Percentiles rank a stretch among this genome's conserved stretches.
These are phyloP conservation scores for Erodium trifolium DNA, from an alignment of 441 rosid genomes.

Conservation along the genomic window DNA sequence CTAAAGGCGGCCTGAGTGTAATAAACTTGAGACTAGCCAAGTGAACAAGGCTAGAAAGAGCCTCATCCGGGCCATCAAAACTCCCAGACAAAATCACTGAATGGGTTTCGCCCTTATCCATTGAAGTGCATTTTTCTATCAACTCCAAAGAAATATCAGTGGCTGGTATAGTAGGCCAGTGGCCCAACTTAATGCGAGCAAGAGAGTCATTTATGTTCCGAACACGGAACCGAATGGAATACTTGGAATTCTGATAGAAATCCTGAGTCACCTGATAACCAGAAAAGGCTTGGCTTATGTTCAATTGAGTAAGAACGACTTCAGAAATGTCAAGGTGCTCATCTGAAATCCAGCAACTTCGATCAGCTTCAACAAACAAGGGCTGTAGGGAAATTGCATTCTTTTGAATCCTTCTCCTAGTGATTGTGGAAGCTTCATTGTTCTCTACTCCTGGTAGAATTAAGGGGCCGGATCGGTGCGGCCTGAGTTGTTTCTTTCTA, in stretches of 20 bases:
- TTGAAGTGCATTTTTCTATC: constrained; percentile 26
- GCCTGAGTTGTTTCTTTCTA: constrained; percentile 74
- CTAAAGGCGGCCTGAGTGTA: constrained; percentile 55
- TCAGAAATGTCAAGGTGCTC: constrained; percentile 79
- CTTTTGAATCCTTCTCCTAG: neutral
- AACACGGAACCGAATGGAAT: constrained; percentile 58
- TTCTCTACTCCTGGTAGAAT: constrained; percentile 17
- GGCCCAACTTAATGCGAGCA: constrained; percentile 76
- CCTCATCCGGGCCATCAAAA: constrained; percentile 84
- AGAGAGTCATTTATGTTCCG: constrained; percentile 39
- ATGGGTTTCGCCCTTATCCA: constrained; percentile 31
- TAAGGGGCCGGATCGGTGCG: constrained; percentile 58
- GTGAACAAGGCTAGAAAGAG: constrained; percentile 76
- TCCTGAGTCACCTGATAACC: constrained; percentile 31
- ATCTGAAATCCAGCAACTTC: constrained; percentile 34
- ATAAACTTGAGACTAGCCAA: constrained; percentile 53
- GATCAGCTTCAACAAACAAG: constrained; percentile 47
- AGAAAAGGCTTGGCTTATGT: constrained; percentile 33
- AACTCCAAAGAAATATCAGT: constrained; percentile 59
- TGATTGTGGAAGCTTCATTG: constrained; percentile 12
- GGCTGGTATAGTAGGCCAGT: constrained; percentile 73
- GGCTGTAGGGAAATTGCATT: constrained; percentile 22
- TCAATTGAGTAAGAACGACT: constrained; percentile 48
- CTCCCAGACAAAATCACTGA: constrained; percentile 53
- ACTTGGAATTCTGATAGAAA: constrained; percentile 28